phyloP scores from a whole-genome alignment of 2,329 filamentous ascomycete genomes.

The Botrytis squamosa region DNA sequence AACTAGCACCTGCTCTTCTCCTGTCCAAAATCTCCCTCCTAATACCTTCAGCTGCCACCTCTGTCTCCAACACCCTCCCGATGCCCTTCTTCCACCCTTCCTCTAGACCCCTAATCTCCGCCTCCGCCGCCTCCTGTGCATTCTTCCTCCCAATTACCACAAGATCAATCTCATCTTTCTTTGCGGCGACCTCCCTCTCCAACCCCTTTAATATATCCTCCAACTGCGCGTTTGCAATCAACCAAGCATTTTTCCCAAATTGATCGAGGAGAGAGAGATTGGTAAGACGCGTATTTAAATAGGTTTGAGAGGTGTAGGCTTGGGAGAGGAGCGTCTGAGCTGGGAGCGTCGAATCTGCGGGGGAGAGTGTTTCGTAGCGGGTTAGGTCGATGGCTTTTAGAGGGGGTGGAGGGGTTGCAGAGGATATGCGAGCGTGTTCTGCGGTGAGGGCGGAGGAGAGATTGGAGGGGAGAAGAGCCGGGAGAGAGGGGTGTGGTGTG shows the following conservation, averaged over 20 bases:
- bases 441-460: conserved; percentile 66
- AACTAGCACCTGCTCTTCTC: conserved; percentile 46
- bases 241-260: conserved; percentile 83
- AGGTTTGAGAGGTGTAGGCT: conserved; percentile 58
- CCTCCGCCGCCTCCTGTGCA: conserved; percentile 68
- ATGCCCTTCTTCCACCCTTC: conserved; percentile 78
- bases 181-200: conserved; percentile 71
- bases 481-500: conserved; percentile 52
- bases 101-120: conserved; percentile 72
- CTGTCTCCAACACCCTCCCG: conserved; percentile 77
- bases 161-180: conserved; percentile 68
- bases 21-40: conserved; percentile 64
- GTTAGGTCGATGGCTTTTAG: conserved; percentile 68
- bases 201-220: conserved; percentile 68
- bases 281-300: conserved; percentile 46
- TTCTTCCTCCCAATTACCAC: conserved; percentile 69
- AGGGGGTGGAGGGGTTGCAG: conserved; percentile 42
- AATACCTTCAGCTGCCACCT: conserved; percentile 76
- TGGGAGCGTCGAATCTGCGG: conserved; percentile 52
- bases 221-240: conserved; percentile 77
- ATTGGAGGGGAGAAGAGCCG: conserved; percentile 52
- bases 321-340: conserved; percentile 42
- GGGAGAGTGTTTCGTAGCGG: conserved; percentile 70
- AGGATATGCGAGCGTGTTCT: conserved; percentile 51
- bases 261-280: conserved; percentile 34